These are phyloP conservation scores for Mariannaea elegans DNA, from an alignment of 2,329 filamentous ascomycete genomes.

Conservation along the genomic window DNA sequence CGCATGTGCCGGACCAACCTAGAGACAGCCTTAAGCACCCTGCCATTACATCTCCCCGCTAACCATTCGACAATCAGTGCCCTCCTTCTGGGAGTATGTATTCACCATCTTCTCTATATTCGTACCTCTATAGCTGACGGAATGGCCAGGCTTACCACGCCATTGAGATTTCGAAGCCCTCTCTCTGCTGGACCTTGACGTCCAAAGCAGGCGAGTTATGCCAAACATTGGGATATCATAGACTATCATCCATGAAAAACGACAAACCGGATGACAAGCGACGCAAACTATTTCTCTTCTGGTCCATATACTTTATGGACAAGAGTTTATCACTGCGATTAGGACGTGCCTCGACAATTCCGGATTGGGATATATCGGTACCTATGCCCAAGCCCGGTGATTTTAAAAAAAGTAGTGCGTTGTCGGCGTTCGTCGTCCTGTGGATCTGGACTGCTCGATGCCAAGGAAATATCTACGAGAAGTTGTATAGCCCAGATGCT, in stretches of 20 bases:
- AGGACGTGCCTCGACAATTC: slow-evolving; percentile 61
- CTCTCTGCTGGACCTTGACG: slow-evolving; percentile 42
- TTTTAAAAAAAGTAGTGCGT: slow-evolving; percentile 40
- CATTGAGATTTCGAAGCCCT: slow-evolving; percentile 46
- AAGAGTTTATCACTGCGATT: slow-evolving; percentile 64
- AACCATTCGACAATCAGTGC: slow-evolving; percentile 39
- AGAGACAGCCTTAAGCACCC: slow-evolving; percentile 43
- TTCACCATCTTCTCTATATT: background rate
- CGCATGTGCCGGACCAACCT: slow-evolving; percentile 41
- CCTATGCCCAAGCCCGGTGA: slow-evolving; percentile 44
- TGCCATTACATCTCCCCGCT: slow-evolving; percentile 45
- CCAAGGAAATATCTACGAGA: slow-evolving; percentile 64
- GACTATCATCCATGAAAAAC: slow-evolving; percentile 37
- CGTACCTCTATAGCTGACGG: background rate
- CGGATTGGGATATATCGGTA: slow-evolving; percentile 64
- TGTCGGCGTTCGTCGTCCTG: slow-evolving; percentile 50
- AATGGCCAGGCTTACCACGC: slow-evolving; percentile 40
- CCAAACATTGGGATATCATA: slow-evolving; percentile 44
- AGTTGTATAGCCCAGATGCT: slow-evolving; percentile 58
- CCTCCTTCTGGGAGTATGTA: slow-evolving; percentile 35
- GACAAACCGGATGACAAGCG: slow-evolving; percentile 25
- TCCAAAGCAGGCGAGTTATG: slow-evolving; percentile 45
- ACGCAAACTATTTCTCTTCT: slow-evolving; percentile 58
- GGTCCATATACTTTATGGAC: slow-evolving; percentile 65
- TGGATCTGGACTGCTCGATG: slow-evolving; percentile 64